A percentile compares a stretch with the other conserved stretches of the same genome.
Evolutionary conservation across 2,329 filamentous ascomycete genomes (phyloP).

Genomic region (Fusarium pseudograminearum): DNA sequence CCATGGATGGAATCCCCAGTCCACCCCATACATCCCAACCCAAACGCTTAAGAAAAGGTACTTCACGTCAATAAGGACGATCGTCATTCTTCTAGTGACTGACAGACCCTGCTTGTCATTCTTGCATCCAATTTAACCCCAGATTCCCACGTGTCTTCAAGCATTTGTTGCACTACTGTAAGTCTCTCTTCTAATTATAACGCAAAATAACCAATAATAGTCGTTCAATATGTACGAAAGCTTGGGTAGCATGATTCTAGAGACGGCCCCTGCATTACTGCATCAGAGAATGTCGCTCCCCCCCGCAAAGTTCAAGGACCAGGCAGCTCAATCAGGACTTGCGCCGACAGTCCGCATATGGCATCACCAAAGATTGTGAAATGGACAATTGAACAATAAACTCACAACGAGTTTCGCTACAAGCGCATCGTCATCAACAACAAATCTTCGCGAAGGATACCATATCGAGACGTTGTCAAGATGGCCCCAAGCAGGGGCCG

Average conservation of each 20-base stretch:
- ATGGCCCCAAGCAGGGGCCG: not conserved
- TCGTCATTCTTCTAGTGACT: not conserved
- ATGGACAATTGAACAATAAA: not conserved
- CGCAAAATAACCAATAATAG: slow-evolving; percentile 1
- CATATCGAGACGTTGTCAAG: slow-evolving; percentile 8
- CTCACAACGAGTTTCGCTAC: not conserved
- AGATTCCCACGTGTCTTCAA: slow-evolving; percentile 6
- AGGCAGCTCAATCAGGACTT: not conserved
- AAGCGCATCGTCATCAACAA: not conserved
- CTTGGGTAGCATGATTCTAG: not conserved
- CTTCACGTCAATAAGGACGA: not conserved
- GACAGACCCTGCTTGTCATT: not conserved
- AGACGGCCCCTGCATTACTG: slow-evolving; percentile 16
- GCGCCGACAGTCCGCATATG: fast-evolving
- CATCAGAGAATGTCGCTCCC: not conserved
- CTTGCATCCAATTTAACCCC: not conserved
- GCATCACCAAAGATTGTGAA: not conserved
- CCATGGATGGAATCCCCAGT: too few species aligned
- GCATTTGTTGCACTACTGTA: not conserved
- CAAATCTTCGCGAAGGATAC: slow-evolving; percentile 4
- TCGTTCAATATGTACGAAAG: not conserved
- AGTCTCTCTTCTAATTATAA: not conserved
- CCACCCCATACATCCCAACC: not conserved
- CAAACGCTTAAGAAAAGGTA: not conserved
- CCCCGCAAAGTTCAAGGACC: not conserved